Percentiles rank a stretch among this genome's conserved stretches.
phyloP scores from a whole-genome alignment of 148 eudicot species.

The Amaranthus hypochondriacus region DNA sequence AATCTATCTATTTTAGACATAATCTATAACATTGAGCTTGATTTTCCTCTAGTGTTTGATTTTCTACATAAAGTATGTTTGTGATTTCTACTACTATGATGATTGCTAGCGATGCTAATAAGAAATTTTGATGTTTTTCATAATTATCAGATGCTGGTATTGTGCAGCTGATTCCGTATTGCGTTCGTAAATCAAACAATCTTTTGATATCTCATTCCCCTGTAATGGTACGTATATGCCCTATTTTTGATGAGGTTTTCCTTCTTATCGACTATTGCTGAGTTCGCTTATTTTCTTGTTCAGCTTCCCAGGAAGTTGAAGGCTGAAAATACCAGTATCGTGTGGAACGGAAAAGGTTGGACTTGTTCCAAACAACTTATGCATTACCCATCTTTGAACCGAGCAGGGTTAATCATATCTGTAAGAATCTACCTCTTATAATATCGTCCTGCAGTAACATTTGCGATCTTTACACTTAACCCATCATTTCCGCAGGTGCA shows the following conservation, averaged over 20 bases:
- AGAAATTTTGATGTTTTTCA: conserved; percentile 6
- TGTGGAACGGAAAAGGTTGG: conserved; percentile 70
- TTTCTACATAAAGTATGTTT: background rate
- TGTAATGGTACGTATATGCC: conserved; percentile 19
- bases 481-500: conserved; percentile 40
- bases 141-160: conserved; percentile 8
- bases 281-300: conserved; percentile 10
- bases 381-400: conserved; percentile 64
- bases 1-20: too few species aligned
- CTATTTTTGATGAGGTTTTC: background rate
- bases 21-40: too few species aligned
- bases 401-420: conserved; percentile 50
- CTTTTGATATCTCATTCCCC: conserved; percentile 8
- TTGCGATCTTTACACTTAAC: background rate
- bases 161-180: conserved; percentile 6
- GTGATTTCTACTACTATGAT: background rate
- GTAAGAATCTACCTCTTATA: conserved; percentile 35
- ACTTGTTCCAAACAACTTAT: conserved; percentile 69
- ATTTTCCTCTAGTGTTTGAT: background rate
- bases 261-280: background rate
- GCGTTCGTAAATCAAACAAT: conserved; percentile 2
- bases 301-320: conserved; percentile 33
- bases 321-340: conserved; percentile 40
- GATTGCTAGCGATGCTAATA: background rate
- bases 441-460: background rate